Evolutionary conservation across 257 asterid species (phyloP), one percentile per base, ranked within the genome.

Genomic region (Ehretia macrophylla): DNA sequence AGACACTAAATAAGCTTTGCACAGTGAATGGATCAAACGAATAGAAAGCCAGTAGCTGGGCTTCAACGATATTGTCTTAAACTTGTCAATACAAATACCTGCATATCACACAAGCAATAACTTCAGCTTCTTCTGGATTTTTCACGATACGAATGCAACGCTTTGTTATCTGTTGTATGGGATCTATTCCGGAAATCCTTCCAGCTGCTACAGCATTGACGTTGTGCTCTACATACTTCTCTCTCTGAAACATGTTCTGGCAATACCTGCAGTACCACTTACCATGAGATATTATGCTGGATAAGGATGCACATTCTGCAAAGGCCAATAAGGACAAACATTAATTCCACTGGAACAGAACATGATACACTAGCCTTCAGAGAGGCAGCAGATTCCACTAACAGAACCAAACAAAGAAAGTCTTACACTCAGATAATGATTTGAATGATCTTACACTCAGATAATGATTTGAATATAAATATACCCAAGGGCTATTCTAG

Each of bases 191-290:
- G 20, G 79, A 68, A 27, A 87, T 81, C 71, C 97, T 85, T 66
- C 97, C 99, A 27, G 99, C 96, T 40, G 97, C 95, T 52, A 87
- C 83, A 65, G 94, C 95, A 79, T 93, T 90, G 61, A 83, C 88
- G 77, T 90, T 90, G 76, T 62, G 63, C 68, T 87, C 87, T 53
- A 78, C 92, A 64, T 69, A 81, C 63, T 66, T 87, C 77, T 90
- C 97, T 79, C 87, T 89, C 84, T 79, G 83, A 73, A 89, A 83
- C 90, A 82, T 81, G 80, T 74, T 89, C 58, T 86, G 85, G 80
- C 99, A 93, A 80, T 93, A 93, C 60, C 87, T 87, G 75, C 99
- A 93, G 76, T 77, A 90, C 99, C 96, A 93, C 79, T 87, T 93
- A 68, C 94, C 96, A 62, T 68, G 83, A 72, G 99, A 95, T 27